phyloP scores from a whole-genome alignment of 129 eudicot genomes.

The Flaveria trinervia region DNA sequence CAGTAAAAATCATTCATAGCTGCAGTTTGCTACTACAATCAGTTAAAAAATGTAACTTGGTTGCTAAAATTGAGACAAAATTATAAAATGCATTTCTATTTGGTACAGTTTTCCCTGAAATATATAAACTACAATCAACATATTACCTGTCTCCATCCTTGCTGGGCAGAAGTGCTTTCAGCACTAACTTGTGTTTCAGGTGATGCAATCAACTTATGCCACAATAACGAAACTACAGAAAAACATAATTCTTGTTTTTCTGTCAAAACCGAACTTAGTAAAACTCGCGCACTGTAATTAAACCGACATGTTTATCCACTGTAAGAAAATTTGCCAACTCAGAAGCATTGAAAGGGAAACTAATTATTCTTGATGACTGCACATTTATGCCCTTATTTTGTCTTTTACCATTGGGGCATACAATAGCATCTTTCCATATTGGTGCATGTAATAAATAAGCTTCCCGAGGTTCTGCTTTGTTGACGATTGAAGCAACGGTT shows the following conservation, averaged over 20 bases:
- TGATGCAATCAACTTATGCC: conserved; percentile 92
- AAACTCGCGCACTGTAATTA: conserved; percentile 65
- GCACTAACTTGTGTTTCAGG: conserved; percentile 92
- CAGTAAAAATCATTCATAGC: neutral
- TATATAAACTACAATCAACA: neutral
- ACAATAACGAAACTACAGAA: conserved; percentile 93
- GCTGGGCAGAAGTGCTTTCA: conserved; percentile 98
- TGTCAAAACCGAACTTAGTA: conserved; percentile 67
- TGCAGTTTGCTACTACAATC: neutral
- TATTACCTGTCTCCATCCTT: conserved; percentile 99
- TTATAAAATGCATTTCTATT: too few species aligned
- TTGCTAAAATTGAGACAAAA: neutral
- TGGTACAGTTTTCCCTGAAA: neutral
- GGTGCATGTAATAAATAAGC: conserved; percentile 71
- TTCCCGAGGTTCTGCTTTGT: conserved; percentile 91
- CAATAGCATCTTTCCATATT: conserved; percentile 42
- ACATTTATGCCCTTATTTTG: conserved; percentile 33
- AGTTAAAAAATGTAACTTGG: neutral
- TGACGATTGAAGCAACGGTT: conserved; percentile 93
- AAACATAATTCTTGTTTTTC: conserved; percentile 91
- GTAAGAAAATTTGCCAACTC: conserved; percentile 93
- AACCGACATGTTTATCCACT: conserved; percentile 88
- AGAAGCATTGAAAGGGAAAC: conserved; percentile 82
- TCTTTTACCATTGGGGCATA: conserved; percentile 51
- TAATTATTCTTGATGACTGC: conserved; percentile 50